A percentile compares a stretch with the other conserved stretches of the same genome.
phyloP scores from a whole-genome alignment of 768 basidiomycete species.

The Tulasnella sp. region DNA sequence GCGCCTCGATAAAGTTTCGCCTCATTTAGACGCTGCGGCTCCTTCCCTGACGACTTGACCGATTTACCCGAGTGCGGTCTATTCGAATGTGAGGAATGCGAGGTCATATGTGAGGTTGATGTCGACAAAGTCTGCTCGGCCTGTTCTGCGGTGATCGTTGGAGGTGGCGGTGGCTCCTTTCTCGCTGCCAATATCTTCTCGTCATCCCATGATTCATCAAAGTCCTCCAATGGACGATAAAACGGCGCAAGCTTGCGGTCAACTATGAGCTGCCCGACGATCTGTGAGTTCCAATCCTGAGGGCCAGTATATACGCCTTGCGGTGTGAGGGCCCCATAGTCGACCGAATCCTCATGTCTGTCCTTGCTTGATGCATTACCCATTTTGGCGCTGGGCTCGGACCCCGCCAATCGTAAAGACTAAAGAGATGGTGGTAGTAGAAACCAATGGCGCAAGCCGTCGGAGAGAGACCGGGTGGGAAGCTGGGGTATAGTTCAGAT shows the following conservation, averaged over 20 bases:
- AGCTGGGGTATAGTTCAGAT: too few species aligned
- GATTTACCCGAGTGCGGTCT: not conserved
- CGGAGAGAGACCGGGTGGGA: too few species aligned
- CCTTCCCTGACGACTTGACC: conserved; percentile 37
- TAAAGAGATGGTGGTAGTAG: too few species aligned
- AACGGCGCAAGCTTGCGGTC: conserved; percentile 88
- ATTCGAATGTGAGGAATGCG: not conserved
- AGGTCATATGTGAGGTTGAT: not conserved
- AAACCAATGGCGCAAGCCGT: too few species aligned
- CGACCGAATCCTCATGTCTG: conserved; percentile 74
- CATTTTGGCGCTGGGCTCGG: conserved; percentile 40
- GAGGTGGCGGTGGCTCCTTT: conserved; percentile 48
- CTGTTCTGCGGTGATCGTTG: conserved; percentile 1
- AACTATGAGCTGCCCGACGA: conserved; percentile 80
- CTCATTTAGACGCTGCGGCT: conserved; percentile 54
- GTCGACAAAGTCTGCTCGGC: conserved; percentile 5
- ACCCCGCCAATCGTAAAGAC: too few species aligned
- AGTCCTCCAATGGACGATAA: conserved; percentile 92
- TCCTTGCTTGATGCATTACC: conserved; percentile 69
- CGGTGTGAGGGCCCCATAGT: conserved; percentile 69
- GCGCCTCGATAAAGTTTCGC: conserved; percentile 75
- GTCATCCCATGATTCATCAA: conserved; percentile 78
- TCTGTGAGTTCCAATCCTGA: conserved; percentile 80
- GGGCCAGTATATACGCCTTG: conserved; percentile 77
- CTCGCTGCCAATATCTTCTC: conserved; percentile 75